These are phyloP conservation scores for Collybia sordida DNA, from an alignment of 768 basidiomycete species.

Conservation along the genomic window DNA sequence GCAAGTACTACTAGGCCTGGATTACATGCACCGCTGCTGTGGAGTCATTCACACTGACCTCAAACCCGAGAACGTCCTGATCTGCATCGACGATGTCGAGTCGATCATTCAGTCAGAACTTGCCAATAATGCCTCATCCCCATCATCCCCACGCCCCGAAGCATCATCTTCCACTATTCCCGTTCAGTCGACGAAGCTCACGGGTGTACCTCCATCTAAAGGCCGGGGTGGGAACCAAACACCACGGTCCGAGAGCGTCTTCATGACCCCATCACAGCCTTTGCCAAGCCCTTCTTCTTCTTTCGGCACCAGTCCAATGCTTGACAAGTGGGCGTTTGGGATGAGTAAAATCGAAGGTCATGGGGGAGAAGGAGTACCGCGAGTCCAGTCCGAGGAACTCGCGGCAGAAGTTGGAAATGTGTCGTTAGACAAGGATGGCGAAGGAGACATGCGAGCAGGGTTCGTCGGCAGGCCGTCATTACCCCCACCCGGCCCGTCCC, in stretches of 20 bases:
- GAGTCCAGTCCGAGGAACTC: constrained; percentile 29
- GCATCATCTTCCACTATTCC: constrained; percentile 27
- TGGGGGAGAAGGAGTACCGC: constrained; percentile 11
- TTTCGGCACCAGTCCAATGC: constrained; percentile 48
- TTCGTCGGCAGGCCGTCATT: constrained; percentile 23
- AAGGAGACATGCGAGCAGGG: constrained; percentile 24
- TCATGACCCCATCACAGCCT: constrained; percentile 93
- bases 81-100: constrained; percentile 96
- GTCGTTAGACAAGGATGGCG: constrained; percentile 20
- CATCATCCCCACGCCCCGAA: constrained; percentile 38
- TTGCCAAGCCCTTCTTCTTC: constrained; percentile 72
- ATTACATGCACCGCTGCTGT: constrained; percentile 98
- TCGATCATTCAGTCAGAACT: constrained; percentile 86
- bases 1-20: constrained; percentile 91
- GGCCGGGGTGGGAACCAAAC: constrained; percentile 97
- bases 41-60: constrained; percentile 98
- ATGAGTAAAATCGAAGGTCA: constrained; percentile 86
- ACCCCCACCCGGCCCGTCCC: constrained; percentile 54
- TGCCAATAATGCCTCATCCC: constrained; percentile 23
- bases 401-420: constrained; percentile 40
- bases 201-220: constrained; percentile 91
- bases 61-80: constrained; percentile 97
- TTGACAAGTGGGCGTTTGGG: constrained; percentile 88
- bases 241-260: constrained; percentile 70
- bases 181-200: constrained; percentile 56